Evolutionary conservation across 1,139 yeast genomes (phyloP).

Genomic region (Debaryomycetaceae sp.): DNA sequence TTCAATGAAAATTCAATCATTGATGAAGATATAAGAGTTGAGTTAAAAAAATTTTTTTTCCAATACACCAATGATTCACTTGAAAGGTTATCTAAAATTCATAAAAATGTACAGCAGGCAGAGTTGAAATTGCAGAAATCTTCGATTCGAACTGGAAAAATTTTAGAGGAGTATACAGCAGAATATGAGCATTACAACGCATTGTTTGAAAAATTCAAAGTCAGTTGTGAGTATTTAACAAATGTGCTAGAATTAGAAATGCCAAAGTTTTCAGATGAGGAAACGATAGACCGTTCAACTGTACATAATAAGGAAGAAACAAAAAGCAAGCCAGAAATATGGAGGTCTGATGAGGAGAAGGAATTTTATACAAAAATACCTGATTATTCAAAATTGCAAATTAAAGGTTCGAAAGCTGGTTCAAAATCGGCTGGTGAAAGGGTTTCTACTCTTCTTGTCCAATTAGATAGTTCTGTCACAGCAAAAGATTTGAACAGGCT

Average conservation of each 20-base stretch:
- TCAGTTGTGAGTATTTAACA: slow-evolving; percentile 45
- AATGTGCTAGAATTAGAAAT: slow-evolving; percentile 31
- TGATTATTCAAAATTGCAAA: slow-evolving; percentile 5
- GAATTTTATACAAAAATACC: slow-evolving; percentile 54
- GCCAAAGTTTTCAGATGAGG: slow-evolving; percentile 26
- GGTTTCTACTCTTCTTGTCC: slow-evolving; percentile 41
- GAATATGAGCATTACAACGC: slow-evolving; percentile 37
- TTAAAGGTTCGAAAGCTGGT: slow-evolving; percentile 1
- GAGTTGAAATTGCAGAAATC: slow-evolving; percentile 47
- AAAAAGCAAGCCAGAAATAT: slow-evolving; percentile 42
- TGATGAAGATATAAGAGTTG: slow-evolving; percentile 10
- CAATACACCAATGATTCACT: slow-evolving; percentile 49
- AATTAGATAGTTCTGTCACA: slow-evolving; percentile 43
- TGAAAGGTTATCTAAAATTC: slow-evolving; percentile 30
- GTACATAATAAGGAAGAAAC: slow-evolving; percentile 18
- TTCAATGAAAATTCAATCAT: slow-evolving; percentile 12
- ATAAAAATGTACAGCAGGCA: slow-evolving; percentile 31
- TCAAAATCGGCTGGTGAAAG: slow-evolving; percentile 35
- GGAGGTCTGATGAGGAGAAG: slow-evolving; percentile 67
- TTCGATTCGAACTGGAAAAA: slow-evolving; percentile 64
- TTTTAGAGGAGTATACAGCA: slow-evolving; percentile 49
- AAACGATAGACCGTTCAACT: slow-evolving; percentile 8
- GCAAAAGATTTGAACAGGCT: slow-evolving; percentile 55
- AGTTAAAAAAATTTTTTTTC: slow-evolving; percentile 33
- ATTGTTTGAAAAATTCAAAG: slow-evolving; percentile 43